Base-by-base conservation (phyloP, 2,329 filamentous ascomycete species). In the Aspergillus intermedius region DNA sequence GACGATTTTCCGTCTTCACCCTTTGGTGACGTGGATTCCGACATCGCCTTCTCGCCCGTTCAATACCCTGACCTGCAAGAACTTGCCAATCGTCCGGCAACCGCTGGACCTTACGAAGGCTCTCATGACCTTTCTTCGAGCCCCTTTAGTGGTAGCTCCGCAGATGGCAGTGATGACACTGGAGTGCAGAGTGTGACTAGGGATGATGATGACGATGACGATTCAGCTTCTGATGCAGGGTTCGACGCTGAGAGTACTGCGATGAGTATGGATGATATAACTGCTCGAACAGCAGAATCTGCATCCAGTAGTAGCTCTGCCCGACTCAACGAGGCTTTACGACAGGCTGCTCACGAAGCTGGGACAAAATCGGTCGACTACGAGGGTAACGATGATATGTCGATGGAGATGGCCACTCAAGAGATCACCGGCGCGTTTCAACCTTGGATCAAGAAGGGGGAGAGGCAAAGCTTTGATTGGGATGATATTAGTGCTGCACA, bases 191-290 rank as follows among this genome's bases (percentile, higher is more conserved):
- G 57, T 21, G 52, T 68, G 46, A 61, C 58, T 8, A 70, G 69
- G 44, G 73, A 73, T 48, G 68, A 67, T 7, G 64, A 84, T 15
- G 70, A 70, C 22, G 66, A 60, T 5, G 60, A 54, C 69, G 48
- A 78, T 44, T 79, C 78, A 8, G 67, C 61, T 35, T 76, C 74
- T n/a, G 69, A 71, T 34, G 68, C 67, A 51, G 75, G 73, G 23
- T 74, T 69, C 32, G 77, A 77, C 47, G 74, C 86, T 53, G 85
- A 88, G 55, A 86, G 83, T 25, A 91, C 87, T 0, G 85, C 88
- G 67, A 88, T 91, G 83, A 91, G 84, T 32, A 74, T 95, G 41
- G 88, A 91, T 52, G 87, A 91, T 57, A 79, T 85, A 53, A 89
- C 86, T 1, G 81, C 81, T 28, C 83, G 81, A 22, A 87, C 86